Conservation (phyloP, 495 filamentous ascomycete genomes). For the Penicillium crystallinum region DNA sequence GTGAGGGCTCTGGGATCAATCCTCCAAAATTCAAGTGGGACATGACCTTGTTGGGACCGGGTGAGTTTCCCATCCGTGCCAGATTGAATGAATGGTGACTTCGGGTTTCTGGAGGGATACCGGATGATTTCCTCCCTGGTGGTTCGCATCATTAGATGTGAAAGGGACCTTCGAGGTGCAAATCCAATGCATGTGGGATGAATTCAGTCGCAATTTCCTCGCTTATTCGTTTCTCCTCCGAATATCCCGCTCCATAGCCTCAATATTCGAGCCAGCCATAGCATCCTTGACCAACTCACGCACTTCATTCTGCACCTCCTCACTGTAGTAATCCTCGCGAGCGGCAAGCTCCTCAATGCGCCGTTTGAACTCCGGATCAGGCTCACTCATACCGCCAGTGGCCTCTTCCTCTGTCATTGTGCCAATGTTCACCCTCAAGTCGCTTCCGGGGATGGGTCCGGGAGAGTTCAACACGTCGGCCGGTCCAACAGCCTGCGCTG, state of each 20-base stretch:
- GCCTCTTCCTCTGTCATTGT: slow-evolving; percentile 59
- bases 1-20: neutral
- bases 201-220: neutral
- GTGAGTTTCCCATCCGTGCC: neutral
- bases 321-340: slow-evolving; percentile 65
- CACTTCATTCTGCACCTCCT: slow-evolving; percentile 63
- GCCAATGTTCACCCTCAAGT: slow-evolving; percentile 61
- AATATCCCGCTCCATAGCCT: slow-evolving; percentile 53
- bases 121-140: neutral
- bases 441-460: slow-evolving; percentile 55
- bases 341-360: slow-evolving; percentile 73
- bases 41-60: too few species aligned
- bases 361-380: slow-evolving; percentile 66
- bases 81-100: neutral
- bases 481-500: neutral
- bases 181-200: neutral
- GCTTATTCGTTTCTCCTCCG: slow-evolving; percentile 53
- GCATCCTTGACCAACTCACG: slow-evolving; percentile 67
- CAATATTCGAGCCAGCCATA: slow-evolving; percentile 48
- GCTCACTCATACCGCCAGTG: slow-evolving; percentile 35
- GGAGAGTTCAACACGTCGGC: slow-evolving; percentile 33
- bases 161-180: neutral
- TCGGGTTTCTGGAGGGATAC: neutral
- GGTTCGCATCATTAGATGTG: neutral
- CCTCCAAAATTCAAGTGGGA: neutral